A percentile compares a stretch with the other conserved stretches of the same genome.
Conservation (phyloP, 176 grass and related monocot genomes). For the Alloteropsis semialata region DNA sequence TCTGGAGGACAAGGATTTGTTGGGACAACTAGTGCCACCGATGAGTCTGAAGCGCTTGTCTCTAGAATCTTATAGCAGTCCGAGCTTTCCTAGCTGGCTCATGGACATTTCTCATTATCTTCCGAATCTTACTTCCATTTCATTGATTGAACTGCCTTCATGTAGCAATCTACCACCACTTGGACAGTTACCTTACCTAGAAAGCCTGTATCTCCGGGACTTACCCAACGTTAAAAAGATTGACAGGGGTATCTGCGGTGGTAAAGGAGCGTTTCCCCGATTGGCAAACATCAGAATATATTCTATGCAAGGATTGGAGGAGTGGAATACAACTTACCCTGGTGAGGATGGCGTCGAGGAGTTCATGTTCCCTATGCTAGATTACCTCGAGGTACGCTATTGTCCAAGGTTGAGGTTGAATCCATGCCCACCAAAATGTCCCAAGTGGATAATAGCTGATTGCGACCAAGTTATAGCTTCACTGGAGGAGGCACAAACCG, state of each 20-base stretch:
- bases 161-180: background rate
- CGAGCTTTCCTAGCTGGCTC: background rate
- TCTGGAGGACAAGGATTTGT: background rate
- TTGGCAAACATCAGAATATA: accelerated
- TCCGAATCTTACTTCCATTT: background rate
- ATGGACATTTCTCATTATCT: background rate
- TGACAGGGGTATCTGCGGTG: background rate
- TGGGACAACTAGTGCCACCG: background rate
- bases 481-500: background rate
- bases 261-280: background rate
- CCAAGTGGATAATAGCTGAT: accelerated
- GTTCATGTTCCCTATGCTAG: background rate
- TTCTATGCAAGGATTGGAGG: background rate
- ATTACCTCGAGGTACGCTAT: accelerated
- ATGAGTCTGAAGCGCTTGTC: accelerated
- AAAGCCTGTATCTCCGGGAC: accelerated
- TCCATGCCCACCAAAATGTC: background rate
- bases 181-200: background rate
- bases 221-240: background rate
- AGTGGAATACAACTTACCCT: background rate
- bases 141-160: accelerated
- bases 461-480: background rate
- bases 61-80: background rate
- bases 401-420: background rate
- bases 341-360: background rate